A percentile compares a stretch with the other conserved stretches of the same genome.
Conservation (phyloP, 140 eudicot genomes). For the Erigeron philadelphicus region DNA sequence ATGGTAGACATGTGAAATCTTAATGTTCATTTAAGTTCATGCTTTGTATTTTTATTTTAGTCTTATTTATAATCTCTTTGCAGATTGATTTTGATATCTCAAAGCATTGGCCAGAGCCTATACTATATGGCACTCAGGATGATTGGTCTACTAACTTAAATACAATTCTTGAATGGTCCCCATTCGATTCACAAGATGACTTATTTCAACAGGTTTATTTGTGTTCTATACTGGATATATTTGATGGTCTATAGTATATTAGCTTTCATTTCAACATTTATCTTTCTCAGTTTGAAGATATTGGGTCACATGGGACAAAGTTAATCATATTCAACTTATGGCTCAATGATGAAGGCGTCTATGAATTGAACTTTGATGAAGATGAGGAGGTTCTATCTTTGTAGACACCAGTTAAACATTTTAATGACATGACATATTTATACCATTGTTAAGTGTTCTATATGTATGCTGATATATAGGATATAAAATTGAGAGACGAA, state of each 20-base stretch:
- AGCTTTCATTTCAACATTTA: background rate
- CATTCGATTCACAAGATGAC: conserved; percentile 62
- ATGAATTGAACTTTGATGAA: conserved; percentile 78
- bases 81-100: conserved; percentile 91
- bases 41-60: background rate
- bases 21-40: background rate
- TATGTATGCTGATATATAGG: conserved; percentile 42
- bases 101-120: conserved; percentile 70
- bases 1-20: conserved; percentile 47
- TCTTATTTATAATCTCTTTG: conserved; percentile 21
- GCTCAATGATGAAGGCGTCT: conserved; percentile 95
- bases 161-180: conserved; percentile 92
- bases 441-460: conserved; percentile 4
- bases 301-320: conserved; percentile 87
- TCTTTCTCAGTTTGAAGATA: conserved; percentile 58
- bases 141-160: conserved; percentile 83
- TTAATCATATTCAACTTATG: conserved; percentile 74
- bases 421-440: conserved; percentile 2
- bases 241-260: conserved; percentile 10
- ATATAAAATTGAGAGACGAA: conserved; percentile 87
- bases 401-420: background rate
- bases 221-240: conserved; percentile 1
- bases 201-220: conserved; percentile 69
- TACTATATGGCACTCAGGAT: conserved; percentile 57
- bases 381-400: conserved; percentile 62